Conservation (phyloP, 148 eudicot species). For the Vaccinium darrowii region DNA sequence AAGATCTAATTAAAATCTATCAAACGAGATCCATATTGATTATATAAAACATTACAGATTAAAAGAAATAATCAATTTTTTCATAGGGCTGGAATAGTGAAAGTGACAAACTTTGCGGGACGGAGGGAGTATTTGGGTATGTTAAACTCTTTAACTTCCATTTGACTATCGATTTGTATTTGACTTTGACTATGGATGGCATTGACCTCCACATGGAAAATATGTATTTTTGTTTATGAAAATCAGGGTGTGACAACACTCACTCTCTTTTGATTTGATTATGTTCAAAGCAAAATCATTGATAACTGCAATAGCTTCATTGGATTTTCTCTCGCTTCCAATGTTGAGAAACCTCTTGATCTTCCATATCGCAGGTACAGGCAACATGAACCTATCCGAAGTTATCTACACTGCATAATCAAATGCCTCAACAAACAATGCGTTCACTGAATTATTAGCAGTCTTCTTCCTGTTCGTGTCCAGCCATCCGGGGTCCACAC, state of each 20-base stretch:
- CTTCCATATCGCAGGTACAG: slow-evolving; percentile 22
- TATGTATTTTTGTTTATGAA: too few species aligned
- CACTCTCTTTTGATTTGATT: slow-evolving; percentile 25
- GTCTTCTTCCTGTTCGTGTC: background rate
- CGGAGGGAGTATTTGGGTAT: too few species aligned
- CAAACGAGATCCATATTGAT: too few species aligned
- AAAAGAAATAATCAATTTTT: too few species aligned
- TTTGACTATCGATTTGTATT: too few species aligned
- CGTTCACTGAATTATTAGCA: background rate
- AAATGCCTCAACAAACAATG: slow-evolving; percentile 13
- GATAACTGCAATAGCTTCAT: slow-evolving; percentile 20
- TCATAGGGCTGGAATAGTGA: too few species aligned
- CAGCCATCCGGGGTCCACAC: slow-evolving; percentile 17
- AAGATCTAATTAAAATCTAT: too few species aligned
- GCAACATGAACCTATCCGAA: slow-evolving; percentile 16
- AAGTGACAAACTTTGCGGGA: too few species aligned
- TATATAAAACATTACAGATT: too few species aligned
- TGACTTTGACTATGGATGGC: too few species aligned
- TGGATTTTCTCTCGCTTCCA: slow-evolving; percentile 26
- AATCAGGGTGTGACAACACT: background rate
- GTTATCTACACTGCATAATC: slow-evolving; percentile 21
- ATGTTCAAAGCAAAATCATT: slow-evolving; percentile 23
- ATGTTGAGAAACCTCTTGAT: slow-evolving; percentile 25
- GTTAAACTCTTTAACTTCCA: too few species aligned
- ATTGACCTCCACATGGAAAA: too few species aligned